Percentiles rank a stretch among this genome's conserved stretches.
Evolutionary conservation across 805 yeast genomes (phyloP).

Genomic region (Saturnispora bothae): DNA sequence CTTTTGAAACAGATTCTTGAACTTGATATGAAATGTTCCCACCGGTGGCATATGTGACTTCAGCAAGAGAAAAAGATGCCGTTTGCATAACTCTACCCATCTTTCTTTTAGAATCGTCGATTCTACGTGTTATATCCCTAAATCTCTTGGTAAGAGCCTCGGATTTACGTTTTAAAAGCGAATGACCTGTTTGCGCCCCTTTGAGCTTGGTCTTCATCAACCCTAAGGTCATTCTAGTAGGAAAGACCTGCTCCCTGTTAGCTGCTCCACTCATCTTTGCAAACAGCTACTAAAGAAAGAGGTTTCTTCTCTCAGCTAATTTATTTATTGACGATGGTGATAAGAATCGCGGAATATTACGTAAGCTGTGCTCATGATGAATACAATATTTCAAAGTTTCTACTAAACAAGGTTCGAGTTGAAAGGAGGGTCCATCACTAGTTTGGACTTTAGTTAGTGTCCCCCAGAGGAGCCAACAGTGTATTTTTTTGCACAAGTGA

Average conservation of each 20-base stretch:
- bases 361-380: constrained; percentile 44
- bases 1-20: constrained; percentile 79
- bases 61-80: constrained; percentile 95
- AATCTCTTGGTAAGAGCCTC: constrained; percentile 95
- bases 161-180: constrained; percentile 85
- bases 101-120: constrained; percentile 90
- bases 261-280: constrained; percentile 8
- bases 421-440: no score
- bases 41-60: constrained; percentile 95
- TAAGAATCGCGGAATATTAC: constrained; percentile 5
- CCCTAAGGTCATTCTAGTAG: constrained; percentile 95
- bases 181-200: constrained; percentile 96
- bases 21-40: constrained; percentile 93
- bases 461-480: no score
- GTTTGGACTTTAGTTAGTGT: no score
- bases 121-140: constrained; percentile 88
- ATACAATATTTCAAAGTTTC: no score
- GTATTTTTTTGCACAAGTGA: no score
- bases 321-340: not conserved
- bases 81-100: constrained; percentile 99
- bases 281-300: no score
- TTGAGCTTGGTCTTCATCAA: constrained; percentile 90
- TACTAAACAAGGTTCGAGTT: no score
- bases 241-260: constrained; percentile 85
- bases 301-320: not conserved